A percentile compares a stretch with the other conserved stretches of the same genome.
phyloP scores from a whole-genome alignment of 345 rosid genomes.

The Turritis glabra region DNA sequence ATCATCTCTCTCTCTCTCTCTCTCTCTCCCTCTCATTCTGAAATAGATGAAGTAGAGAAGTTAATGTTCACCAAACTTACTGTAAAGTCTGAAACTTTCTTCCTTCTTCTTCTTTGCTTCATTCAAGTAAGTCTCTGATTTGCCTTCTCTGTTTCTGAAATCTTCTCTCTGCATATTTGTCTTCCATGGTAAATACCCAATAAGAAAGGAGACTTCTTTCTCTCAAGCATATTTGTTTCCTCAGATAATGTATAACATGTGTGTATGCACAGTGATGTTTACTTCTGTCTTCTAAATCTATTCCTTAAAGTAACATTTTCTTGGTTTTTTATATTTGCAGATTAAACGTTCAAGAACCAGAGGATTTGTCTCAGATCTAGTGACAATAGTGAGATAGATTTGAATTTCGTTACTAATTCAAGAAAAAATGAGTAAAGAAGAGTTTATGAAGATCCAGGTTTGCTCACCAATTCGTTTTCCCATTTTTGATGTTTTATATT shows the following conservation, averaged over 20 bases:
- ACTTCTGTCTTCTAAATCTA: neutral
- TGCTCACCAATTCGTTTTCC: constrained; percentile 1
- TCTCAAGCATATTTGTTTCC: constrained; percentile 28
- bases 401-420: neutral
- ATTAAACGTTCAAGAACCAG: constrained; percentile 16
- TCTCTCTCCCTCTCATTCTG: constrained; percentile 41
- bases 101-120: constrained; percentile 40
- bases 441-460: constrained; percentile 97
- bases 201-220: constrained; percentile 21
- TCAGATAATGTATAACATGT: constrained; percentile 24
- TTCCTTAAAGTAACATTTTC: constrained; percentile 3
- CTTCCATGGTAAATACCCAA: constrained; percentile 23
- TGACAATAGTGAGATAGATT: constrained; percentile 3
- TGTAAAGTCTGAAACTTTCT: constrained; percentile 31
- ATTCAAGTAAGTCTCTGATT: constrained; percentile 38
- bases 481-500: neutral
- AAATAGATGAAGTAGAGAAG: constrained; percentile 48
- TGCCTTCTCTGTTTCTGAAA: constrained; percentile 21
- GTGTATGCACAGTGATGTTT: constrained; percentile 14
- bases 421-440: constrained; percentile 89
- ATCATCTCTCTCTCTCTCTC: constrained; percentile 26
- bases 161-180: constrained; percentile 19
- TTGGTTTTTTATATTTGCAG: constrained; percentile 16
- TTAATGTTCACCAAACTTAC: constrained; percentile 53
- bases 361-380: constrained; percentile 54